Percentiles rank a stretch among this genome's conserved stretches.
Evolutionary conservation across 257 asterid species (phyloP).

Genomic region (Orobanche coerulescens): DNA sequence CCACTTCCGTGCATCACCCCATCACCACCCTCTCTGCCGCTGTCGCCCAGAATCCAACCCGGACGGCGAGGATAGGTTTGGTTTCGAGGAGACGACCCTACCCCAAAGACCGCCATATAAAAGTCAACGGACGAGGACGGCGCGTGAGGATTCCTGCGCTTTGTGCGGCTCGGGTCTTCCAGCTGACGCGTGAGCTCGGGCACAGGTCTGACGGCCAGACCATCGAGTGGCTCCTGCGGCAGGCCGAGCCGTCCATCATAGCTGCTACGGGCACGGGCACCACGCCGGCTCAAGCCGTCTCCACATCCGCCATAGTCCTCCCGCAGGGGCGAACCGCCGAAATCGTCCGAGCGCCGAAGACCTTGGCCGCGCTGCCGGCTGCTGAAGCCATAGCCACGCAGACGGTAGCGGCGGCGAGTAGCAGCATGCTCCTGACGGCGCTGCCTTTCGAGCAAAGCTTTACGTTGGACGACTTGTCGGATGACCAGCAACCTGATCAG

Average conservation of each 20-base stretch:
- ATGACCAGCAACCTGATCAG: no score
- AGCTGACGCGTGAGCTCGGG: slow-evolving; percentile 29
- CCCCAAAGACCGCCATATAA: slow-evolving; percentile 21
- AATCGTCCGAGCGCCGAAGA: slow-evolving; percentile 14
- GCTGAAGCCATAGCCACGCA: no score
- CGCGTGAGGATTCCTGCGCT: slow-evolving; percentile 25
- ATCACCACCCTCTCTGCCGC: not conserved
- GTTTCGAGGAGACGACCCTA: not conserved
- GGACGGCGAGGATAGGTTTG: not conserved
- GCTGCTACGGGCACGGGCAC: slow-evolving; percentile 30
- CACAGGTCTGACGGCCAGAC: slow-evolving; percentile 31
- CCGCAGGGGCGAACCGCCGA: slow-evolving; percentile 18
- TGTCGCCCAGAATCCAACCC: not conserved
- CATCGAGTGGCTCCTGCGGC: slow-evolving; percentile 33
- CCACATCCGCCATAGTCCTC: slow-evolving; percentile 21
- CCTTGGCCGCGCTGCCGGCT: not conserved
- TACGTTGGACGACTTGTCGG: no score
- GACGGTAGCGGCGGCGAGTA: no score
- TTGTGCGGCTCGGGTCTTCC: slow-evolving; percentile 29
- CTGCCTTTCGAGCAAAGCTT: slow-evolving; percentile 13
- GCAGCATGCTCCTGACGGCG: not conserved
- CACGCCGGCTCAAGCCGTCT: slow-evolving; percentile 19
- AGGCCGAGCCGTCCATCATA: slow-evolving; percentile 29
- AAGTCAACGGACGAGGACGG: slow-evolving; percentile 32
- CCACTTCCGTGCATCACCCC: not conserved